Base-by-base conservation (phyloP, 371 early-diverging fungal species). In the Circinella minor region DNA sequence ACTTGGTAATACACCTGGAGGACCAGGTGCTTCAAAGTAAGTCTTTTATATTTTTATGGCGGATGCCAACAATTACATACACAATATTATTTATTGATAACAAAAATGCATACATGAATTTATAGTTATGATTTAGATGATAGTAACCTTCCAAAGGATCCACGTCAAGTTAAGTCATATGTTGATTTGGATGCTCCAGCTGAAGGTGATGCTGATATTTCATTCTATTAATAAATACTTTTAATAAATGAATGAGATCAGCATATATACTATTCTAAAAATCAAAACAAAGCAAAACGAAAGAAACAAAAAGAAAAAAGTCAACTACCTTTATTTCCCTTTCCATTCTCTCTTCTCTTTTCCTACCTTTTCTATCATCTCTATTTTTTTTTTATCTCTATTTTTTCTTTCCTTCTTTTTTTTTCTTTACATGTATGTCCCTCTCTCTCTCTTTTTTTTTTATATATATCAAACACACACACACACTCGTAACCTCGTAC, bases 181-280 rank as follows among this genome's bases (percentile, higher is more conserved):
- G 92, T 95, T 55, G 95, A 95, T 69, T 75, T 95, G 68, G 95
- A 95, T 81, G 94, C 93, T 39, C 95, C 95, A 8, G 93, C 91
- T 17, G 93, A 92, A 75, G 94, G 93, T 43, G 94, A 92, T 61
- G 77, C 91, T 18, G 91, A 93, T 74, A 78, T 88, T 61, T 76
- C 78, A 63, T 83, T 77, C 64, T 80, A 76, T 63, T 80, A 75
- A 77, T 51, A 51, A n/a, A 4, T 4, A 13, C 51, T 51, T 47
- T 47, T 9, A 11, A 47, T 47, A 47, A 11, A 9, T 9, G 11
- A 11, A 47, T 47, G 47, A 9, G 47, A 47, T 47, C 15, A 11
- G 38, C 54, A 36, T 47, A 43, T 43, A 11, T 6, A 43, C 43
- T 43, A 43, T 27, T 27, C 27, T 27, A 27, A 27, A 27, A 27